A percentile compares a stretch with the other conserved stretches of the same genome.
phyloP scores from a whole-genome alignment of 2,329 filamentous ascomycete genomes.

The Colletotrichum paranaense region DNA sequence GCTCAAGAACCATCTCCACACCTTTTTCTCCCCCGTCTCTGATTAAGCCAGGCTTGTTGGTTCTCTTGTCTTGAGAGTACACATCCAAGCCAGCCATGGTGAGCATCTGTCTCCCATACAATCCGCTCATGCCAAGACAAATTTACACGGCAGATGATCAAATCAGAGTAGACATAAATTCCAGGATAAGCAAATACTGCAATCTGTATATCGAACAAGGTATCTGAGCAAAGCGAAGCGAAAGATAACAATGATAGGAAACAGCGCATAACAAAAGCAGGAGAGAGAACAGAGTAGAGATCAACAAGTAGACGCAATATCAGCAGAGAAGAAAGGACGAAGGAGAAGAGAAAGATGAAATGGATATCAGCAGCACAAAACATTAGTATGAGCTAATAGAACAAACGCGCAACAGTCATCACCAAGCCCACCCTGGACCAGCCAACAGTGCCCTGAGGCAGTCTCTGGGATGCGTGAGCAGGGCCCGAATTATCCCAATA shows the following conservation, averaged over 20 bases:
- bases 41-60: neutral
- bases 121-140: neutral
- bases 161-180: slow-evolving; percentile 23
- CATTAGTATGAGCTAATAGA: slow-evolving; percentile 53
- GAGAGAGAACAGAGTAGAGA: slow-evolving; percentile 39
- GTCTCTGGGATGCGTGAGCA: slow-evolving; percentile 57
- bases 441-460: slow-evolving; percentile 58
- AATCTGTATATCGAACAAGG: slow-evolving; percentile 70
- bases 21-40: neutral
- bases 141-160: slow-evolving; percentile 19
- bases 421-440: slow-evolving; percentile 61
- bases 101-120: neutral
- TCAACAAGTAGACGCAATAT: slow-evolving; percentile 45
- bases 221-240: slow-evolving; percentile 55
- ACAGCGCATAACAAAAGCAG: neutral
- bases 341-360: slow-evolving; percentile 55
- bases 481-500: slow-evolving; percentile 44
- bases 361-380: slow-evolving; percentile 52
- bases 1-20: slow-evolving; percentile 15
- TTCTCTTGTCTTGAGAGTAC: neutral
- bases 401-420: slow-evolving; percentile 49
- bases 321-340: slow-evolving; percentile 41
- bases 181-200: slow-evolving; percentile 36
- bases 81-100: neutral
- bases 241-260: slow-evolving; percentile 30